phyloP scores from a whole-genome alignment of 2,329 filamentous ascomycete species.

The Ceratocystis diversiconidia region DNA sequence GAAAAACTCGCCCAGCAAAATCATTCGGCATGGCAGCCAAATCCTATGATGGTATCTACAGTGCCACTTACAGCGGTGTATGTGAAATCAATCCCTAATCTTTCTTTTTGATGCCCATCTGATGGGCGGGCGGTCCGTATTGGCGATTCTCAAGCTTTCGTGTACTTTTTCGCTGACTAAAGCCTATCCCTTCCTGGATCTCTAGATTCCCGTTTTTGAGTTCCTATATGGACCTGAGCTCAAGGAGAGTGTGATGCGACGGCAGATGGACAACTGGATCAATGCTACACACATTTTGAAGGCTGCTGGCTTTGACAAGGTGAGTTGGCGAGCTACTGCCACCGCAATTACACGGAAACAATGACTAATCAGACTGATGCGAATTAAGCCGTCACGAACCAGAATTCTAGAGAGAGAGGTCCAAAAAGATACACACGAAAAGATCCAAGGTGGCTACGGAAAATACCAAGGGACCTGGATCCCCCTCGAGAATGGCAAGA shows the following conservation, averaged over 20 bases:
- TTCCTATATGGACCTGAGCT: slow-evolving; percentile 69
- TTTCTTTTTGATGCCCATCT: not conserved
- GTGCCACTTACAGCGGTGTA: slow-evolving; percentile 56
- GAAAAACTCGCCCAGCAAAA: not conserved
- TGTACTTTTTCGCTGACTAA: not conserved
- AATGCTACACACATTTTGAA: slow-evolving; percentile 99
- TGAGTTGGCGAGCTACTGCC: not conserved
- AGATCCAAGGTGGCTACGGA: slow-evolving; percentile 94
- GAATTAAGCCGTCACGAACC: slow-evolving; percentile 57
- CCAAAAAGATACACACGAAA: slow-evolving; percentile 91
- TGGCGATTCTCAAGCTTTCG: not conserved
- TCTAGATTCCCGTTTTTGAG: slow-evolving; percentile 85
- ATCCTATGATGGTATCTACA: slow-evolving; percentile 37
- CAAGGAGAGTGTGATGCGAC: slow-evolving; percentile 86
- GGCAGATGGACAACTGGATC: slow-evolving; percentile 88
- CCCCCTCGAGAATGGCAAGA: slow-evolving; percentile 65
- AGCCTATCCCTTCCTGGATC: slow-evolving; percentile 6
- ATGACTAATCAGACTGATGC: not conserved
- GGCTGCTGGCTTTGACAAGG: slow-evolving; percentile 87
- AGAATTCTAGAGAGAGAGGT: slow-evolving; percentile 92
- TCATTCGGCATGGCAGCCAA: not conserved
- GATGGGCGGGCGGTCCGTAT: not conserved
- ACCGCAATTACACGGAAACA: not conserved
- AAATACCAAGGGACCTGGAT: slow-evolving; percentile 99
- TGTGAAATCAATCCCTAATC: slow-evolving; percentile 25